These are phyloP conservation scores for Hymenochaete sp. DNA, from an alignment of 1,284 basidiomycete genomes.

Conservation along the genomic window DNA sequence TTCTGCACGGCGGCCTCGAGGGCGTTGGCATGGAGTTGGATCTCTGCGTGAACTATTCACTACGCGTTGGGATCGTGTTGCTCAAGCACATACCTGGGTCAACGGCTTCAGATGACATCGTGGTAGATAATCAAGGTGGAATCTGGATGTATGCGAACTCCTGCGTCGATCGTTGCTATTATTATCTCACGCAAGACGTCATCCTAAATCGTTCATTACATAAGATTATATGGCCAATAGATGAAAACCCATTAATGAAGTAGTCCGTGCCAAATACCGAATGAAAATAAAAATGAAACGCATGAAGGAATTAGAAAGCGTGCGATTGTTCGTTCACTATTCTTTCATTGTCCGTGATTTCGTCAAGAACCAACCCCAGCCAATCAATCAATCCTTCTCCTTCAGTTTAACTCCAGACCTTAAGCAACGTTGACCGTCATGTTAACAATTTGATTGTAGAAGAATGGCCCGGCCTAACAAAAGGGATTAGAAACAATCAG, in stretches of 20 bases:
- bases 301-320: too few relatives aligned
- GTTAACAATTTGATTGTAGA: conserved; percentile 12
- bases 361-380: too few relatives aligned
- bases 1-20: conserved; percentile 15
- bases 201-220: too few relatives aligned
- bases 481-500: not conserved
- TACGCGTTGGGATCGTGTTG: not conserved
- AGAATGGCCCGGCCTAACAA: conserved; percentile 8
- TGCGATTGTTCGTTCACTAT: too few relatives aligned
- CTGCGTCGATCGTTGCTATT: too few relatives aligned
- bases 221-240: too few relatives aligned
- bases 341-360: too few relatives aligned
- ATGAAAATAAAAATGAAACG: not conserved
- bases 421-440: conserved; percentile 12
- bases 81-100: not conserved
- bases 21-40: conserved; percentile 10
- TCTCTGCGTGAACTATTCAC: too few relatives aligned
- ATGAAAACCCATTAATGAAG: not conserved
- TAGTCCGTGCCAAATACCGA: not conserved
- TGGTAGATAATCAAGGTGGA: not conserved
- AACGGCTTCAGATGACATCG: not conserved
- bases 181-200: too few relatives aligned
- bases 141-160: too few relatives aligned
- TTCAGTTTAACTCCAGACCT: too few relatives aligned
- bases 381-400: too few relatives aligned